phyloP scores from a whole-genome alignment of 345 rosid species.

The Hibiscus trionum region DNA sequence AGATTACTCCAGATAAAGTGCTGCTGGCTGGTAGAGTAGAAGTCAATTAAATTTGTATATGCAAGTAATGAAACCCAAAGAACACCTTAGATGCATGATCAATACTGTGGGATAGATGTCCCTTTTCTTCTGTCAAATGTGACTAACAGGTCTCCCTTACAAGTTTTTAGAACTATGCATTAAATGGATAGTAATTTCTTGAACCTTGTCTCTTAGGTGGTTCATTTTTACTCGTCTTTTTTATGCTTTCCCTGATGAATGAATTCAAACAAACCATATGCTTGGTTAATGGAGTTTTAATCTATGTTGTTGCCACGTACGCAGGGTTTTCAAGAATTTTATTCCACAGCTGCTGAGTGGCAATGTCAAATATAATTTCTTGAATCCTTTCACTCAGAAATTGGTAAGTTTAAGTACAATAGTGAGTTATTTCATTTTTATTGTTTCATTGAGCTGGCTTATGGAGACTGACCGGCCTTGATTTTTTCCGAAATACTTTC shows the following conservation, averaged over 20 bases:
- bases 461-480: neutral
- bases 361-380: constrained; percentile 34
- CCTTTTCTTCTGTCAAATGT: neutral
- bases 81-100: neutral
- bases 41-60: neutral
- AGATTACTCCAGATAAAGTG: neutral
- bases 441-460: neutral
- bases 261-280: neutral
- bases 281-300: constrained; percentile 5
- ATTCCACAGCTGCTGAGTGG: constrained; percentile 55
- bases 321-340: constrained; percentile 77
- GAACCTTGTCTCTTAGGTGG: neutral
- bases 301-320: constrained; percentile 6
- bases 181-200: neutral
- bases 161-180: neutral
- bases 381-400: constrained; percentile 46
- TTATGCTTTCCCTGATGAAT: neutral
- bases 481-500: neutral
- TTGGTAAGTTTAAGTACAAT: constrained; percentile 39
- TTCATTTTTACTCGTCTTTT: neutral
- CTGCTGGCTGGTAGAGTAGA: neutral
- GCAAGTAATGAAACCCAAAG: neutral
- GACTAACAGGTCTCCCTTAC: neutral
- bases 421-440: neutral
- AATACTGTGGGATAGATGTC: neutral